phyloP scores from a whole-genome alignment of 768 basidiomycete species.

The Termitomyces sp. region DNA sequence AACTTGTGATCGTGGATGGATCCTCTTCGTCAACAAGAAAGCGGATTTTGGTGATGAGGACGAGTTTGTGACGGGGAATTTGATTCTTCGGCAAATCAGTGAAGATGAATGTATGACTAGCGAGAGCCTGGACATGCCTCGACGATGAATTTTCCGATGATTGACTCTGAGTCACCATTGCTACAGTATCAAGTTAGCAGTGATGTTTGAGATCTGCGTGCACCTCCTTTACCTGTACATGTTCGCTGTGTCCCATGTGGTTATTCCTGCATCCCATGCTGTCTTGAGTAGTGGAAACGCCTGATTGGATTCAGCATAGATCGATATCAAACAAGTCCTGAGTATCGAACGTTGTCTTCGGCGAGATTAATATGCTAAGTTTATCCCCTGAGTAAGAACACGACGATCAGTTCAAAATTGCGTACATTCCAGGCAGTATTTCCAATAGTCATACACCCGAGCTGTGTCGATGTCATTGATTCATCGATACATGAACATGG shows the following conservation, averaged over 20 bases:
- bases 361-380: background rate
- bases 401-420: background rate
- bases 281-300: background rate
- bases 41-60: constrained; percentile 2
- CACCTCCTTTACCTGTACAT: background rate
- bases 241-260: constrained; percentile 1
- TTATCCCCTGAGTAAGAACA: too few species aligned
- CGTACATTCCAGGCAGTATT: background rate
- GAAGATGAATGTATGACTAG: too few species aligned
- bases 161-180: background rate
- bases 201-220: background rate
- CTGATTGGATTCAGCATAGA: background rate
- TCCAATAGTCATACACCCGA: background rate
- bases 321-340: background rate
- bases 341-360: background rate
- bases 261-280: constrained; percentile 2
- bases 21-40: constrained; percentile 3
- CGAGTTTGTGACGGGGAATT: constrained; percentile 6
- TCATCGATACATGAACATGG: background rate
- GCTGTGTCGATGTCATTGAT: background rate
- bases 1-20: background rate
- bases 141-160: background rate
- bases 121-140: background rate
- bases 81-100: background rate
- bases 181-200: background rate